A percentile compares a stretch with the other conserved stretches of the same genome.
phyloP scores from a whole-genome alignment of 148 eudicot genomes.

The Rhododendron kiyosumense region DNA sequence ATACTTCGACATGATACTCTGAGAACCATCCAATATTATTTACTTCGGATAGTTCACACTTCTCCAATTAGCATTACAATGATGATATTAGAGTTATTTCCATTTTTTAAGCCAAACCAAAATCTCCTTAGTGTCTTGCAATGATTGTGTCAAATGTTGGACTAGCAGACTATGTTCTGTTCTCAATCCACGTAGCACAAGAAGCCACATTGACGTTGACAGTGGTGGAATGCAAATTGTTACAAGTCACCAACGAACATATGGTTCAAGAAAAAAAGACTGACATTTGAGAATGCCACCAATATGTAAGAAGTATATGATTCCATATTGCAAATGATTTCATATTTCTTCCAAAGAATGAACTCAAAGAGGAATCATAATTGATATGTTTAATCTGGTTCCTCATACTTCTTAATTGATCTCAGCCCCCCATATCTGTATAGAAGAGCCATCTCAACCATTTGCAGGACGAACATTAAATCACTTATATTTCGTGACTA shows the following conservation, averaged over 20 bases:
- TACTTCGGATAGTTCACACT: background rate
- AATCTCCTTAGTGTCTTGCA: background rate
- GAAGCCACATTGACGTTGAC: background rate
- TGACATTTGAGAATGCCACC: background rate
- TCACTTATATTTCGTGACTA: background rate
- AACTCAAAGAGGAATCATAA: background rate
- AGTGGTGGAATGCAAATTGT: background rate
- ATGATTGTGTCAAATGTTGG: background rate
- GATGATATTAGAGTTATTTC: background rate
- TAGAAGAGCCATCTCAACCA: background rate
- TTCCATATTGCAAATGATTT: background rate
- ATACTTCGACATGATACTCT: background rate
- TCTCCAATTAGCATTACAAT: background rate
- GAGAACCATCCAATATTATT: background rate
- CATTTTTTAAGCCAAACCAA: background rate
- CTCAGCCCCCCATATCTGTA: background rate
- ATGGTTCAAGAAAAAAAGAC: background rate
- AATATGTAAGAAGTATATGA: background rate
- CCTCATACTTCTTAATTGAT: background rate
- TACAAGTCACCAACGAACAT: background rate
- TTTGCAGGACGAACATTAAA: background rate
- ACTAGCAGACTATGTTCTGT: background rate
- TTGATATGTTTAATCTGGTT: background rate
- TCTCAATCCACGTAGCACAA: constrained; percentile 1
- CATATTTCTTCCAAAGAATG: background rate